These are phyloP conservation scores for Meira miltonrushii DNA, from an alignment of 1,284 basidiomycete genomes.

Conservation along the genomic window DNA sequence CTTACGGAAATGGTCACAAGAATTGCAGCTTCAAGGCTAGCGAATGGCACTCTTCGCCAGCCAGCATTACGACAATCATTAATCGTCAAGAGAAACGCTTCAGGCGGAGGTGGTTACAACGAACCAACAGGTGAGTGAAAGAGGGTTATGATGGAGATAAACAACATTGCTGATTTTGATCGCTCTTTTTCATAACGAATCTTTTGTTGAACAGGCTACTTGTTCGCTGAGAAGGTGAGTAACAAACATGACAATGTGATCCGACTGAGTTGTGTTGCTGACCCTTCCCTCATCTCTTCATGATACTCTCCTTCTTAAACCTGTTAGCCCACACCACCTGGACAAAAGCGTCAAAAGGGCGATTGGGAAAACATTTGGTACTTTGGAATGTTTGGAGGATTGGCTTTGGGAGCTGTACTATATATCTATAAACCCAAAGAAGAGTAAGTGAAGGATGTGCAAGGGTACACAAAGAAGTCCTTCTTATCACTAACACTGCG, in stretches of 20 bases:
- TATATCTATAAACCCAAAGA: slow-evolving; percentile 94
- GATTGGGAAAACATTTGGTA: slow-evolving; percentile 63
- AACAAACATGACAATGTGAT: neutral
- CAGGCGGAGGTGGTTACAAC: slow-evolving; percentile 35
- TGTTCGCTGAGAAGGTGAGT: slow-evolving; percentile 49
- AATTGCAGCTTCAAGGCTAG: too few species aligned
- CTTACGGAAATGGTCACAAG: too few species aligned
- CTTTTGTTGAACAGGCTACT: slow-evolving; percentile 21
- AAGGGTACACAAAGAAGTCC: neutral
- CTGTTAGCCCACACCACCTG: slow-evolving; percentile 57
- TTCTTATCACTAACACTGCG: neutral
- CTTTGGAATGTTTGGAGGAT: slow-evolving; percentile 71
- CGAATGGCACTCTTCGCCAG: too few species aligned
- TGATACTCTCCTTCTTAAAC: neutral
- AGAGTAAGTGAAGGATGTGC: slow-evolving; percentile 61
- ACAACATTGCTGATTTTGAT: neutral
- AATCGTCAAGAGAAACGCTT: neutral
- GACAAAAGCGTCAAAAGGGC: slow-evolving; percentile 77
- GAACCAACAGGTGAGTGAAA: slow-evolving; percentile 34
- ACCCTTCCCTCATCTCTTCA: neutral
- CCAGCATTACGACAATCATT: too few species aligned
- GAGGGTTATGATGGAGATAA: neutral
- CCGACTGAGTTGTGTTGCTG: too few species aligned
- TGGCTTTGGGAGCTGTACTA: slow-evolving; percentile 70
- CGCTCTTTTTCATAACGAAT: neutral